phyloP scores from a whole-genome alignment of 1,139 yeast genomes.

The Pichia sp. region DNA sequence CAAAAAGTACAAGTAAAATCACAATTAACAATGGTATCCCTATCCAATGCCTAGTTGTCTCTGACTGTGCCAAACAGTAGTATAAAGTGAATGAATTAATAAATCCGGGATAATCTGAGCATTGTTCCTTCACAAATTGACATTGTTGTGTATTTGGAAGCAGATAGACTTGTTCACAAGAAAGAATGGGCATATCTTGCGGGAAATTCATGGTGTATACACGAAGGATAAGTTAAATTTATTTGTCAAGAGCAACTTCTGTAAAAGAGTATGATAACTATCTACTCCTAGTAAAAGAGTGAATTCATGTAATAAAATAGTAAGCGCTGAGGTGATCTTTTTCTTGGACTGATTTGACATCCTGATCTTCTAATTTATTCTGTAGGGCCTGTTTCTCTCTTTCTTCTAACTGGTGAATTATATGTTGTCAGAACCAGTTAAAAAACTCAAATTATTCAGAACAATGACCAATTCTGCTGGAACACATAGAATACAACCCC shows the following conservation, averaged over 20 bases:
- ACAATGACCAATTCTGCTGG: neutral
- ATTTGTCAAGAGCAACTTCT: no score
- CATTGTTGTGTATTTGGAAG: slow-evolving; percentile 39
- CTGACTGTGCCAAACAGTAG: slow-evolving; percentile 32
- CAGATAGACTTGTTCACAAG: slow-evolving; percentile 26
- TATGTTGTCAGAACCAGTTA: no score
- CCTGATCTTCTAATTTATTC: no score
- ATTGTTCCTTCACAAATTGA: slow-evolving; percentile 35
- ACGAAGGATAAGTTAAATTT: neutral
- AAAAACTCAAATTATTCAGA: neutral
- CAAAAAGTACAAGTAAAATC: slow-evolving; percentile 34
- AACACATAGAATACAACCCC: slow-evolving; percentile 1
- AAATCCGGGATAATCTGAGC: slow-evolving; percentile 38
- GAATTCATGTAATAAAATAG: no score
- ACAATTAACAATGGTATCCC: slow-evolving; percentile 21
- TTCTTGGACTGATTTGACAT: no score
- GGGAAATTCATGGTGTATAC: neutral
- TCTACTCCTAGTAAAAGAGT: no score
- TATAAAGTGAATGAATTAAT: slow-evolving; percentile 38
- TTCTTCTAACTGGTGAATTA: no score
- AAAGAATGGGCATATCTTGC: slow-evolving; percentile 2
- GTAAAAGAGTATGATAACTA: no score
- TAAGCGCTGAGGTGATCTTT: no score
- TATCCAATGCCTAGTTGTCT: slow-evolving; percentile 20
- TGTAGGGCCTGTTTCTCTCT: no score